Evolutionary conservation across 371 early-diverging fungal species (phyloP), one percentile per base, ranked within the genome.

Genomic region (Conidiobolus incongruus): DNA sequence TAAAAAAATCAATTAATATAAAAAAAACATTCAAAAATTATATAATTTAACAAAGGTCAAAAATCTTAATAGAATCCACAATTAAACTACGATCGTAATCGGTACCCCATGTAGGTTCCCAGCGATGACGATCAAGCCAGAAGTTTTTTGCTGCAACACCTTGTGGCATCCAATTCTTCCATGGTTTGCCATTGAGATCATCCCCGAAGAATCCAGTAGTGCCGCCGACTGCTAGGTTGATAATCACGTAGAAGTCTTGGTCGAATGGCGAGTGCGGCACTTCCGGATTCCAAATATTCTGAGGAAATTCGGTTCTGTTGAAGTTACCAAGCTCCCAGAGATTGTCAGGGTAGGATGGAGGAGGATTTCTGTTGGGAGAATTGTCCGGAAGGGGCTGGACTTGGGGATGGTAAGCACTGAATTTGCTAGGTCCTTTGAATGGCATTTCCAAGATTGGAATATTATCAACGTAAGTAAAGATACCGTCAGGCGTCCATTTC

Each of bases 201-300:
- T 76, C 75, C 20, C 72, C 70, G 56, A 70, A 79, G 46, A 61
- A 76, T 0, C 63, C 72, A 38, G 62, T 64, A 1, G 65, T 62
- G 7, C 75, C 77, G 15, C 75, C 77, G 1, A 75, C 75, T 5
- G 80, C 77, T 1, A 79, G 62, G 46, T 79, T 76, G 41, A 79
- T 45, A 22, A 75, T 66, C 36, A 74, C 24, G 40, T 66, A 70
- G 38, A 71, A 71, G 38, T 70, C 68, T 52, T 71, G 63, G 45
- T 76, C 77, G 49, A 76, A 76, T 0, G 74, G 74, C 5, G 46
- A 39, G 26, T 26, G 76, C 68, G 7, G 60, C 48, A 22, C 59
- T 60, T n/a, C 53, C 54, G 2, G 65, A 15, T 48, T 55, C 72
- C 75, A 72, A 2, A 66, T 63, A 49, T 74, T 69, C 41, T 26